A percentile compares a stretch with the other conserved stretches of the same genome.
These are phyloP conservation scores for Paraleonurus japonicus DNA, from an alignment of 257 asterid species.

Conservation along the genomic window DNA sequence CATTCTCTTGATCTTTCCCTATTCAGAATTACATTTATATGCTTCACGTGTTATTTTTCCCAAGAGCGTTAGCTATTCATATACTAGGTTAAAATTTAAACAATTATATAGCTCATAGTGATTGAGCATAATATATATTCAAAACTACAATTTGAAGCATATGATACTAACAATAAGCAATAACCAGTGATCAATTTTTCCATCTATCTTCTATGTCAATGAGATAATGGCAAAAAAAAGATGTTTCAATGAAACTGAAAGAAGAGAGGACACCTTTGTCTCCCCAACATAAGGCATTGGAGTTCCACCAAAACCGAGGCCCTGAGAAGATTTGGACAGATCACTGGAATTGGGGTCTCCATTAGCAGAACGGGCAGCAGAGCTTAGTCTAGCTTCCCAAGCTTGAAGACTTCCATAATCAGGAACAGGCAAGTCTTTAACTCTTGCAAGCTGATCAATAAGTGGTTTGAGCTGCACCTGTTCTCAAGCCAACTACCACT, in stretches of 20 bases:
- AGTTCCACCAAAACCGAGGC: slow-evolving; percentile 79
- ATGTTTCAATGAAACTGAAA: slow-evolving; percentile 11
- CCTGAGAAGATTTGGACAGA: slow-evolving; percentile 61
- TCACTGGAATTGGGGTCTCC: slow-evolving; percentile 59
- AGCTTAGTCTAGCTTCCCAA: slow-evolving; percentile 83
- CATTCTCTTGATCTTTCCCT: not conserved
- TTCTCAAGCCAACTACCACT: slow-evolving; percentile 32
- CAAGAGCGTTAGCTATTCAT: not conserved
- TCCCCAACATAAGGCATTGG: slow-evolving; percentile 95
- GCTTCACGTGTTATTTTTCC: not conserved
- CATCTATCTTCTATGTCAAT: not conserved
- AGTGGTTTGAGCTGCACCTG: slow-evolving; percentile 90
- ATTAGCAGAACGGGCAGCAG: slow-evolving; percentile 68
- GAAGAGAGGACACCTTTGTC: slow-evolving; percentile 57
- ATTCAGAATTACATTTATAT: not conserved
- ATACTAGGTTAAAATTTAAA: not conserved
- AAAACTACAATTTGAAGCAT: slow-evolving; percentile 2
- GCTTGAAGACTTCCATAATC: slow-evolving; percentile 91
- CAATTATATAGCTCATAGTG: not conserved
- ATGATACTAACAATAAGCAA: not conserved
- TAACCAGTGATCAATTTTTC: not conserved
- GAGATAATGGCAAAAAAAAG: not conserved
- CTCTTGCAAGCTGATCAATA: slow-evolving; percentile 75
- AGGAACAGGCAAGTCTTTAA: slow-evolving; percentile 84
- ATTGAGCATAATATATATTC: not conserved